These are phyloP conservation scores for Nymphaea thermarum DNA, from an alignment of 164 flowering plant genomes.

Conservation along the genomic window DNA sequence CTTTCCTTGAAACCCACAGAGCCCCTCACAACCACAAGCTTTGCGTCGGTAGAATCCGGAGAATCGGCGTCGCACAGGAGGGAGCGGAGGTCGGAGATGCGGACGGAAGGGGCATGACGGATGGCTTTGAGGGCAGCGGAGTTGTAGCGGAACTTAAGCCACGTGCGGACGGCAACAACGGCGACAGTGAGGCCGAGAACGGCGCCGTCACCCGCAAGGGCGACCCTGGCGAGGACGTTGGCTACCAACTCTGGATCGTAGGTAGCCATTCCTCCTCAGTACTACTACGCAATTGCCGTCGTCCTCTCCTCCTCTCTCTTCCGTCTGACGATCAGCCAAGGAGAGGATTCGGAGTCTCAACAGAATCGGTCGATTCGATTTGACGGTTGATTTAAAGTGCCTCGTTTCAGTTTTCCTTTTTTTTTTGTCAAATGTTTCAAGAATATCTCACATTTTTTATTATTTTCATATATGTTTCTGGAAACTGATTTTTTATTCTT, in stretches of 20 bases:
- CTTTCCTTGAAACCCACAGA: constrained; percentile 22
- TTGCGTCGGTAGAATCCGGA: constrained; percentile 10
- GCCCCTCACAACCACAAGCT: constrained; percentile 55
- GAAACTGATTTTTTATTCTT: too few species aligned
- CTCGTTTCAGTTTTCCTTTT: too few species aligned
- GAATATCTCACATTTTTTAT: too few species aligned
- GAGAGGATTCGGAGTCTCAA: too few species aligned
- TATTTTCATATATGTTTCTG: too few species aligned
- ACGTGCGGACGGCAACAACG: constrained; percentile 38
- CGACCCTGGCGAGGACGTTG: constrained; percentile 34
- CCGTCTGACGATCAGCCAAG: too few species aligned
- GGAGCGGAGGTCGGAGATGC: constrained; percentile 57
- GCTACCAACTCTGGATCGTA: constrained; percentile 7
- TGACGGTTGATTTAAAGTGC: too few species aligned
- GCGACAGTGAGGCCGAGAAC: constrained; percentile 58
- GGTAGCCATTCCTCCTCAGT: background rate
- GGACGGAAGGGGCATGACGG: constrained; percentile 30
- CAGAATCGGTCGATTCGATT: too few species aligned
- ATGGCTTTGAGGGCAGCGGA: constrained; percentile 48
- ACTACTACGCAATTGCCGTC: too few species aligned
- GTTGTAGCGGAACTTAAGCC: constrained; percentile 21
- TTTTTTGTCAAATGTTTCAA: too few species aligned
- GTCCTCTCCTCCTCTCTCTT: too few species aligned
- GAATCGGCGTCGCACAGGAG: constrained; percentile 15
- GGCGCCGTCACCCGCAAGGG: constrained; percentile 69